A percentile compares a stretch with the other conserved stretches of the same genome.
Conservation (phyloP, 2,329 filamentous ascomycete genomes). For the Colletotrichum tofieldiae region DNA sequence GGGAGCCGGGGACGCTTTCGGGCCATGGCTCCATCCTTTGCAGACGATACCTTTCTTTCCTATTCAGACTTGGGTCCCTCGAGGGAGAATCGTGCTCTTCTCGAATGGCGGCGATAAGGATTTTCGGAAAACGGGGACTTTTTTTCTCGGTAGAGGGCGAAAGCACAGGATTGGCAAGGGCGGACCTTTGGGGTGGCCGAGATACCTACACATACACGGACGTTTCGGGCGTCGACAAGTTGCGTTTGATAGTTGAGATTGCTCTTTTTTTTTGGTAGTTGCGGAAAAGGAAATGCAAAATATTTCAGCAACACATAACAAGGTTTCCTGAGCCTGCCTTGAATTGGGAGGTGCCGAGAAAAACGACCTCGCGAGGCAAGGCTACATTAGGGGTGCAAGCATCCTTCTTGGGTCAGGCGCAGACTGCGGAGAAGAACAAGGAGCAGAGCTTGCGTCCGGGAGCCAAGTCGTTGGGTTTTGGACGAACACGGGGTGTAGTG, state of each 20-base stretch:
- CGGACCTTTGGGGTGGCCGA: constrained; percentile 27
- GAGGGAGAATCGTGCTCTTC: constrained; percentile 14
- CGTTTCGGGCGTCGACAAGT: constrained; percentile 40
- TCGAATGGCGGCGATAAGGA: constrained; percentile 11
- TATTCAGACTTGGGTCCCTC: constrained; percentile 16
- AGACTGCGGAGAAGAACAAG: not conserved
- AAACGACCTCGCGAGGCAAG: not conserved
- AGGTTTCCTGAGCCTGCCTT: too few relatives aligned
- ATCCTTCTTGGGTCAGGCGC: not conserved
- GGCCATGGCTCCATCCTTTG: constrained; percentile 2
- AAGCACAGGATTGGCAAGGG: constrained; percentile 27
- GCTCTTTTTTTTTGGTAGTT: constrained; percentile 7
- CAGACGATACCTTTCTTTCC: constrained; percentile 17
- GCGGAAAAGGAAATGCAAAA: constrained; percentile 33
- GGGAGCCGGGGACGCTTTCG: not conserved
- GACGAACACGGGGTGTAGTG: constrained; percentile 33
- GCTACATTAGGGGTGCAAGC: not conserved
- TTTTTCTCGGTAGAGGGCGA: constrained; percentile 34
- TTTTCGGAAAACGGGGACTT: constrained; percentile 23
- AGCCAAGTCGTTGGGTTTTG: not conserved
- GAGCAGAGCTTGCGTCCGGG: not conserved
- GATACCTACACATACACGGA: constrained; percentile 41
- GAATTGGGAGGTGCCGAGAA: not conserved
- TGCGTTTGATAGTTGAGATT: constrained; percentile 29
- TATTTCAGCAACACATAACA: constrained; percentile 19